A percentile compares a stretch with the other conserved stretches of the same genome.
Evolutionary conservation across 2,329 filamentous ascomycete species (phyloP).

Genomic region (Monilinia fructigena): DNA sequence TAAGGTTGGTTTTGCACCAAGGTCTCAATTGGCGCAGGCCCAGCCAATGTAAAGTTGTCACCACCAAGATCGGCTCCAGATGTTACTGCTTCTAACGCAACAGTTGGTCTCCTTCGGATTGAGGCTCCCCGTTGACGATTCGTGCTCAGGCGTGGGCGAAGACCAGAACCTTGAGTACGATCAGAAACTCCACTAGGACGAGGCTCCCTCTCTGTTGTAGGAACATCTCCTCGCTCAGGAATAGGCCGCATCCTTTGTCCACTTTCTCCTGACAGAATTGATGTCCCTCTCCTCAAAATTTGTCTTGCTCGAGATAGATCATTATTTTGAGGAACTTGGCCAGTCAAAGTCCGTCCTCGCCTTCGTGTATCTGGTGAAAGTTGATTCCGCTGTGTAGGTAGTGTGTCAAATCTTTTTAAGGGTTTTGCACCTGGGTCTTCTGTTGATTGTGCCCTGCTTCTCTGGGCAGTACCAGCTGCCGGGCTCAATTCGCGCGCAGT

Average conservation of each 20-base stretch:
- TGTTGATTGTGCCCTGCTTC: not conserved
- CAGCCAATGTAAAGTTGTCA: slow-evolving; percentile 38
- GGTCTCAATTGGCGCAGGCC: slow-evolving; percentile 32
- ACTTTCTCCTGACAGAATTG: not conserved
- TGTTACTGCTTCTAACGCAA: slow-evolving; percentile 18
- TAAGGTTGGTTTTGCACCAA: slow-evolving; percentile 44
- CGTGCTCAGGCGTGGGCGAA: slow-evolving; percentile 19
- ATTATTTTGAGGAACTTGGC: slow-evolving; percentile 12
- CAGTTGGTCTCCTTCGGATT: slow-evolving; percentile 20
- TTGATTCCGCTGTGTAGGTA: slow-evolving; percentile 11
- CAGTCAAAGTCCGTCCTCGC: slow-evolving; percentile 16
- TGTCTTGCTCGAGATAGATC: not conserved
- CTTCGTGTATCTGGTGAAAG: slow-evolving; percentile 16
- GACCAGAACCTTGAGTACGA: slow-evolving; percentile 16
- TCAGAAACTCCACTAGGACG: slow-evolving; percentile 10
- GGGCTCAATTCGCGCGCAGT: slow-evolving; percentile 4
- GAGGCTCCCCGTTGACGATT: slow-evolving; percentile 20
- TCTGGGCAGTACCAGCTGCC: not conserved
- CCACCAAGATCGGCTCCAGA: slow-evolving; percentile 21
- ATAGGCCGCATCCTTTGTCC: slow-evolving; percentile 13
- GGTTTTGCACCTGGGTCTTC: slow-evolving; percentile 5
- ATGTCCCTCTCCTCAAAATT: slow-evolving; percentile 17
- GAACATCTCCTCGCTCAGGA: slow-evolving; percentile 15
- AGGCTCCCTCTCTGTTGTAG: slow-evolving; percentile 1
- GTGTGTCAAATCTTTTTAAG: slow-evolving; percentile 19